Conservation (phyloP, 108 stramenopile genomes). For the Conticribra guillardii region DNA sequence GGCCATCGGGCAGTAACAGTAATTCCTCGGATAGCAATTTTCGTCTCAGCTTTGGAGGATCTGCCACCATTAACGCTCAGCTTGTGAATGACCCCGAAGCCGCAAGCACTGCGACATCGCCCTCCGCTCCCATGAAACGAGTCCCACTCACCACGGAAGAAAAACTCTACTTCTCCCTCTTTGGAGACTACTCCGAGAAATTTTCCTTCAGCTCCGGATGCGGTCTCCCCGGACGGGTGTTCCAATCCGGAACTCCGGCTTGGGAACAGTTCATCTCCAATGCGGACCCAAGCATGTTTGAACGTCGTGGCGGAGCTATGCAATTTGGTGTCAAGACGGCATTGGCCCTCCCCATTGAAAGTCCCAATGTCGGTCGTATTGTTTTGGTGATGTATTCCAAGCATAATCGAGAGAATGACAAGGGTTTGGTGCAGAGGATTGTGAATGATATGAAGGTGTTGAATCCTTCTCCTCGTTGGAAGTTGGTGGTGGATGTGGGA, state of each 20-base stretch:
- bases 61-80: constrained; percentile 61
- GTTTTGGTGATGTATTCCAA: constrained; percentile 84
- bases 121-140: too few species aligned
- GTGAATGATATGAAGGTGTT: constrained; percentile 83
- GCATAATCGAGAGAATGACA: constrained; percentile 69
- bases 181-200: constrained; percentile 87
- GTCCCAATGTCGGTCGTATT: constrained; percentile 84
- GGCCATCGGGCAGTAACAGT: background rate
- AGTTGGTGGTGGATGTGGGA: constrained; percentile 80
- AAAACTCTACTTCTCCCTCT: constrained; percentile 69
- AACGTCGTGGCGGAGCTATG: constrained; percentile 82
- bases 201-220: constrained; percentile 88
- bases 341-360: constrained; percentile 79
- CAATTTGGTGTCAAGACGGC: constrained; percentile 92
- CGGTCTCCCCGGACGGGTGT: constrained; percentile 86
- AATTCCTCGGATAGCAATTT: constrained; percentile 13
- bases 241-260: constrained; percentile 57
- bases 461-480: constrained; percentile 86
- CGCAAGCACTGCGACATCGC: too few species aligned
- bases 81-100: constrained; percentile 34
- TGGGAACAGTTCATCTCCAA: constrained; percentile 85
- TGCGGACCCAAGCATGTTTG: constrained; percentile 74
- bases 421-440: constrained; percentile 65
- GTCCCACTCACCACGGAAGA: constrained; percentile 55
- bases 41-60: constrained; percentile 81